These are phyloP conservation scores for Erythrobasidium yunnanense DNA, from an alignment of 768 basidiomycete species.

Conservation along the genomic window DNA sequence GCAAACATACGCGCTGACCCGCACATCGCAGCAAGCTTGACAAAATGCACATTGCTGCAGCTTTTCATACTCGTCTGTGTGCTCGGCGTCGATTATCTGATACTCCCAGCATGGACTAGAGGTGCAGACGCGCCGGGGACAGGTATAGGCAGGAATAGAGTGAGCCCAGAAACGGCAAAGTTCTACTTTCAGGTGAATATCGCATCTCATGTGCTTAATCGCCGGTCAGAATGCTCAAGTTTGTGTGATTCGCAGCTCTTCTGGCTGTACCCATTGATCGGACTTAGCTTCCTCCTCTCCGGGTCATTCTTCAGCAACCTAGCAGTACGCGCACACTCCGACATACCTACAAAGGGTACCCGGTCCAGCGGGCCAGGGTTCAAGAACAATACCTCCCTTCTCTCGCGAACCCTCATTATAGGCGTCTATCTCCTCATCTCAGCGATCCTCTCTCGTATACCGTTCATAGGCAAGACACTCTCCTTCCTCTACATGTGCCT, in stretches of 20 bases:
- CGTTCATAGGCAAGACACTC: slow-evolving; percentile 53
- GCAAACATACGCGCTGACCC: slow-evolving; percentile 6
- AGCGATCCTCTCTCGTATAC: slow-evolving; percentile 55
- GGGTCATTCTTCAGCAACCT: slow-evolving; percentile 40
- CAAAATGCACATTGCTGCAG: slow-evolving; percentile 33
- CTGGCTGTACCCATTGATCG: slow-evolving; percentile 69
- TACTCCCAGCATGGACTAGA: slow-evolving; percentile 26
- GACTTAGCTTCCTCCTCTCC: slow-evolving; percentile 67
- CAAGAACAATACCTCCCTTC: slow-evolving; percentile 25
- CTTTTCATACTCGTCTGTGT: slow-evolving; percentile 35
- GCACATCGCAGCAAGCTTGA: slow-evolving; percentile 29
- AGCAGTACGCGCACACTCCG: slow-evolving; percentile 21
- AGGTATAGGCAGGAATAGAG: slow-evolving; percentile 15
- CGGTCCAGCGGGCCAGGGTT: background rate
- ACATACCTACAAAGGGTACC: background rate
- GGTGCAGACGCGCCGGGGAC: slow-evolving; percentile 17
- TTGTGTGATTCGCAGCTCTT: slow-evolving; percentile 51
- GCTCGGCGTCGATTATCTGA: slow-evolving; percentile 34
- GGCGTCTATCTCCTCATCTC: slow-evolving; percentile 62
- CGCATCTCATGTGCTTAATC: too few relatives aligned
- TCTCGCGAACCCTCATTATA: slow-evolving; percentile 68
- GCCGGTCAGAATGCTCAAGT: background rate
- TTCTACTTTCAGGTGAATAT: slow-evolving; percentile 33
- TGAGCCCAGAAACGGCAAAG: slow-evolving; percentile 25
- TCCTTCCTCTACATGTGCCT: slow-evolving; percentile 70